Percentiles rank a stretch among this genome's conserved stretches.
These are phyloP conservation scores for Diutina ranongensis DNA, from an alignment of 1,139 yeast genomes.

Conservation along the genomic window DNA sequence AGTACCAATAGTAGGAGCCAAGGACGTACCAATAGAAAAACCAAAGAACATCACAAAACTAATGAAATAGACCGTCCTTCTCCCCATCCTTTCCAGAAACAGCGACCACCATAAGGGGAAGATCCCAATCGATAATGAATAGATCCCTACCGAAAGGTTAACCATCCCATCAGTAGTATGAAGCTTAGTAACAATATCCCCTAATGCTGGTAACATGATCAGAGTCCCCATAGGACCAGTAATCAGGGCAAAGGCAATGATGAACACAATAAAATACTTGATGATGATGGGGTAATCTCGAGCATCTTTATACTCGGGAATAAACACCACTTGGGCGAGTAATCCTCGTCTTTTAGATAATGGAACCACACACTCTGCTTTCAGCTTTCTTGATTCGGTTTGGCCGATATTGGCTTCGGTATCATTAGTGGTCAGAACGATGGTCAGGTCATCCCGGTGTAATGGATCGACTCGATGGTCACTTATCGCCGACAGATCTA, in stretches of 20 bases:
- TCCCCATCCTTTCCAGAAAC: slow-evolving; percentile 62
- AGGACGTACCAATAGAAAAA: slow-evolving; percentile 63
- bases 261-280: slow-evolving; percentile 45
- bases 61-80: slow-evolving; percentile 60
- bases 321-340: slow-evolving; percentile 36
- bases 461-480: background rate
- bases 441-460: background rate
- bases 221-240: slow-evolving; percentile 93
- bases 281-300: slow-evolving; percentile 40
- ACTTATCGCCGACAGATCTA: background rate
- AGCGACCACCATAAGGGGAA: slow-evolving; percentile 90
- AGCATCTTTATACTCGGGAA: slow-evolving; percentile 70
- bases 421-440: background rate
- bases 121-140: slow-evolving; percentile 60
- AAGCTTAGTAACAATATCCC: slow-evolving; percentile 42
- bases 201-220: slow-evolving; percentile 69
- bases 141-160: slow-evolving; percentile 72
- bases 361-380: slow-evolving; percentile 6
- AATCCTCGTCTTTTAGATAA: slow-evolving; percentile 32
- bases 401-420: background rate
- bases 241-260: slow-evolving; percentile 65
- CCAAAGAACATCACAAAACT: slow-evolving; percentile 54
- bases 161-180: slow-evolving; percentile 49
- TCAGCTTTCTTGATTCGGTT: background rate
- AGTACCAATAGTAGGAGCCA: slow-evolving; percentile 48